Evolutionary conservation across 805 yeast genomes (phyloP), one percentile per base, ranked within the genome.

Genomic region (Kazachstania kunashirensis): DNA sequence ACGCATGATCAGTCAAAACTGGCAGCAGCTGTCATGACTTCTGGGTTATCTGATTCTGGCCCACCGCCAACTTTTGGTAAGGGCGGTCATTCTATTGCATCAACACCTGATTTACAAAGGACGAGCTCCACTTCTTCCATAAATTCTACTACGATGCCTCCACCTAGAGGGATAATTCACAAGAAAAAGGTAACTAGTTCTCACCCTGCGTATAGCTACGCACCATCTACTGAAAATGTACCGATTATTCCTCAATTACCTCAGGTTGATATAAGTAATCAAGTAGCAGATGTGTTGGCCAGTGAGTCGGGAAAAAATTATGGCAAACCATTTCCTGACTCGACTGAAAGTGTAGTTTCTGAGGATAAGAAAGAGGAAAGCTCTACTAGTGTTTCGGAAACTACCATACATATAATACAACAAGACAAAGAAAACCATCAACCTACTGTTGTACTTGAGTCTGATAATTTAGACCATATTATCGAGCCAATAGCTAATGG

Each of bases 131-230:
- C 23, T 2, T 33, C 30, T 4, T 42, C 42, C 2, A 17, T 37
- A 12, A 23, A 24, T n/a, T 31, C 51, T 0, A 42, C 39, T 23
- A 41, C 42, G 3, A 51, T 52, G 10, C 59, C 62, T 18, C 52
- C 59, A 11, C 34, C 39, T 19, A 36, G n/a, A 13, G 26, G 11
- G 12, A 44, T 51, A 24, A 30, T 7, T 8, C 9, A 14, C 14
- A 24, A 27, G 26, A 29, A 19, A 14, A 32, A 29, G 12, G 10
- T 16, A 6, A n/a, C 25, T 5, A 13, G 11, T 11, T 17, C 25
- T 14, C 37, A 34, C 13, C 21, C 28, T 6, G 11, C 31, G 12
- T 14, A 18, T 30, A 21, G 24, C 8, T 24, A 34, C 18, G 13
- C 19, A 21, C 38, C 38, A 6, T 21, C 33, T n/a, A 24, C 24